Conservation (phyloP, 129 eudicot genomes). For the Chrysanthemum makinoi region DNA sequence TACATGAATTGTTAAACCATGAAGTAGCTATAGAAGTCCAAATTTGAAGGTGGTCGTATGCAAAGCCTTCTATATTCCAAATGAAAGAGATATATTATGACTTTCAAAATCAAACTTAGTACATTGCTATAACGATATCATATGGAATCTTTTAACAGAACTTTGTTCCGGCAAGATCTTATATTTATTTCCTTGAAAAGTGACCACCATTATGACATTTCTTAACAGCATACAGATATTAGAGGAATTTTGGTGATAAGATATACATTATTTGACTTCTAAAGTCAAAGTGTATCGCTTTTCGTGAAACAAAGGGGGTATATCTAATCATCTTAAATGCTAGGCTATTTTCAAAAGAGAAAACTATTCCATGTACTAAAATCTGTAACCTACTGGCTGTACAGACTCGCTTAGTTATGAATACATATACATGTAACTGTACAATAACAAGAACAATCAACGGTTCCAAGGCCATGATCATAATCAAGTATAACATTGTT, state of each 20-base stretch:
- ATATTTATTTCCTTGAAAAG: background rate
- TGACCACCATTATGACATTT: slow-evolving; percentile 3
- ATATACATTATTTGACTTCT: slow-evolving; percentile 1
- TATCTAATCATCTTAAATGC: too few relatives aligned
- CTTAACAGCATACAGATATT: slow-evolving; percentile 1
- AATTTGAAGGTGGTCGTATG: slow-evolving; percentile 12
- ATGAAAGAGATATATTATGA: background rate
- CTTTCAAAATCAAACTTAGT: background rate
- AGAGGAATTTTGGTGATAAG: slow-evolving; percentile 5
- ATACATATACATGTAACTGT: too few relatives aligned
- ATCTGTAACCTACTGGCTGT: too few relatives aligned
- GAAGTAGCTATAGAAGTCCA: slow-evolving; percentile 2
- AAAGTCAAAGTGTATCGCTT: slow-evolving; percentile 17
- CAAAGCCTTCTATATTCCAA: slow-evolving; percentile 4
- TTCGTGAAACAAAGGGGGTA: slow-evolving; percentile 1
- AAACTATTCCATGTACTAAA: too few relatives aligned
- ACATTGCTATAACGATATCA: too few relatives aligned
- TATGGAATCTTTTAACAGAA: background rate
- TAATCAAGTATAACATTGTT: background rate
- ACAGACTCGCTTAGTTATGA: too few relatives aligned
- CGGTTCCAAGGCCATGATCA: background rate
- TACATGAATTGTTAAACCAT: slow-evolving; percentile 17
- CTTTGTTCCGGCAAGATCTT: background rate
- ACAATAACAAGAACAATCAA: background rate
- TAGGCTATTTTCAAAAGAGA: too few relatives aligned